Evolutionary conservation across 1,284 basidiomycete species (phyloP), one percentile per base, ranked within the genome.

Genomic region (Takashimella koratensis): DNA sequence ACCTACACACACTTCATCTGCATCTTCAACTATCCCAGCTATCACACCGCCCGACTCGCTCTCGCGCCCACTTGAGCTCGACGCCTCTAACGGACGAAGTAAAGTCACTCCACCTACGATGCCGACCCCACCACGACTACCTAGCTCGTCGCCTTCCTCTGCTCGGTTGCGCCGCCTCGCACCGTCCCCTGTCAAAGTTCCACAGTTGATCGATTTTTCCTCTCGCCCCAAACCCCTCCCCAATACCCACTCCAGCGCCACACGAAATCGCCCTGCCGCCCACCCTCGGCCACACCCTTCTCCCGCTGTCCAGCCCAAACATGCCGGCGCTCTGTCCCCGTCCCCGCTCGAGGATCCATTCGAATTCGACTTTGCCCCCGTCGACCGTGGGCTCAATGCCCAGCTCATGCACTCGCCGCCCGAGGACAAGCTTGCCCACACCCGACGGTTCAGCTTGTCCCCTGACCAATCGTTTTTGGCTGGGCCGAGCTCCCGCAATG

Each of bases 111-210:
- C n/a, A n/a, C n/a, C n/a, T n/a, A n/a, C n/a, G 5, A 20, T 43
- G n/a, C 26, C 48, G 5, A 49, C 48, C 10, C 48, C 48, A 23
- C 48, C 48, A 13, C 50, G 22, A 41, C 45, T 55, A 20, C 60
- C 53, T 6, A 39, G 43, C 4, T 58, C 52, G 10, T 64, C 65
- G 2, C 63, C 66, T 13, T 56, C 60, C 25, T 64, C 62, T 36
- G 60, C 62, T 43, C 47, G 64, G 26, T 42, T 66, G 13, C 57
- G 64, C 11, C 45, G 56, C 6, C 52, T 67, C 4, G 65, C 65
- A 1, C 65, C 65, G 5, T 56, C 60, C 5, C 64, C 65, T 4
- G 59, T 67, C 44, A 61, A 60, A 45, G 53, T 67, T 20, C 57
- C 57, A 3, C 57, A 12, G 57, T 51, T 10, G 52, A 51, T 2